Conservation (phyloP, 306 rosid genomes). For the Luffa acutangula region DNA sequence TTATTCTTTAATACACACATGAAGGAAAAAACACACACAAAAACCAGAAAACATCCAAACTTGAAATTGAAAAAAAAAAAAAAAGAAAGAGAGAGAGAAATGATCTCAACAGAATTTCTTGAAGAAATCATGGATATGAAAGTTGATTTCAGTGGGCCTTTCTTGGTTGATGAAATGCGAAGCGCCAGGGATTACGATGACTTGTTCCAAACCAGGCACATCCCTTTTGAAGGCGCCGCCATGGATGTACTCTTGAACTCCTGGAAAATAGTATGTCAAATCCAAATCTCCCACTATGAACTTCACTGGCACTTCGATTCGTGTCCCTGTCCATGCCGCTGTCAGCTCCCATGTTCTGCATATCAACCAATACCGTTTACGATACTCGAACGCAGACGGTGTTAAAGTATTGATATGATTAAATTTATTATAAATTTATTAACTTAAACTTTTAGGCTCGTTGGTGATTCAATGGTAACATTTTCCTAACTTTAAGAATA, state of each 20-base stretch:
- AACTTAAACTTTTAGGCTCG: too few relatives aligned
- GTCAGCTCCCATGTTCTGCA: background rate
- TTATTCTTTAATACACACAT: too few relatives aligned
- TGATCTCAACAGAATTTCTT: background rate
- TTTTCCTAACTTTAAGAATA: too few relatives aligned
- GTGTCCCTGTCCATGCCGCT: background rate
- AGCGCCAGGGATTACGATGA: background rate
- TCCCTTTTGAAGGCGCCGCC: background rate
- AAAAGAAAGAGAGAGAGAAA: background rate
- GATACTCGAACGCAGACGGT: too few relatives aligned
- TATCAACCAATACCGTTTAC: background rate
- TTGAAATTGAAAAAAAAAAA: background rate
- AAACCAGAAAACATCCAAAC: too few relatives aligned
- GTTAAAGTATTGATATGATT: too few relatives aligned
- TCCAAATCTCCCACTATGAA: background rate
- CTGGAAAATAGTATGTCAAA: background rate
- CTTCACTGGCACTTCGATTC: background rate
- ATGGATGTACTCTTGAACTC: background rate
- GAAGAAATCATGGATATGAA: background rate
- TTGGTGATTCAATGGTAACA: too few relatives aligned
- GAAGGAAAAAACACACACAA: too few relatives aligned
- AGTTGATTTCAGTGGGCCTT: background rate
- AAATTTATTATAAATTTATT: too few relatives aligned
- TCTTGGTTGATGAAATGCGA: conserved; percentile 5
- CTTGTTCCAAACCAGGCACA: background rate